Evolutionary conservation across 2,329 filamentous ascomycete genomes (phyloP).

Genomic region (Colletotrichum gloeosporioides): DNA sequence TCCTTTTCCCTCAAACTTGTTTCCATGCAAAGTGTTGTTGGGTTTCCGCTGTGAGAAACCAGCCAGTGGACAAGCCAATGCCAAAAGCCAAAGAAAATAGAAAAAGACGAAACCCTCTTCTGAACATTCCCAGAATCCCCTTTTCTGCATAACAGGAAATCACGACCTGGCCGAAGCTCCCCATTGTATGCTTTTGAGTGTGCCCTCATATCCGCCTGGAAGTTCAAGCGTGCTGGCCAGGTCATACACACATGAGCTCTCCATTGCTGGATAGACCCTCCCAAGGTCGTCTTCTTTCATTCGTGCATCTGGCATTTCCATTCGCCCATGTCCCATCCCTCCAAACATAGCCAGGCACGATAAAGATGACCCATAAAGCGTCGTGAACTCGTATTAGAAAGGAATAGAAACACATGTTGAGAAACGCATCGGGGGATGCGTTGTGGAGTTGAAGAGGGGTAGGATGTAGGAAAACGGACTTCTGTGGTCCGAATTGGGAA

Average conservation of each 20-base stretch:
- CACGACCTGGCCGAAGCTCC: constrained; percentile 16
- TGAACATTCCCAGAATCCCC: constrained; percentile 15
- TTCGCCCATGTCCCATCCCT: not conserved
- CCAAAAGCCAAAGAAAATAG: not conserved
- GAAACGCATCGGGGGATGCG: constrained; percentile 6
- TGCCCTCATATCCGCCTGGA: not conserved
- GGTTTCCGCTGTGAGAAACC: not conserved
- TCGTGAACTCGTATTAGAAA: constrained; percentile 24
- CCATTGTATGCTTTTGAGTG: constrained; percentile 16
- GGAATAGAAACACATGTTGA: constrained; percentile 13
- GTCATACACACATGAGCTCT: constrained; percentile 2
- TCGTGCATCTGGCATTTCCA: constrained; percentile 3
- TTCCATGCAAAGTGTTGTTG: not conserved
- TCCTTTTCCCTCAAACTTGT: not conserved
- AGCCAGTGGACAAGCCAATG: constrained; percentile 7
- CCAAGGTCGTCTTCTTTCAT: constrained; percentile 9
- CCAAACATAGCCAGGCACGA: constrained; percentile 8
- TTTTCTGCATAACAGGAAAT: constrained; percentile 9
- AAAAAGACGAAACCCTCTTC: constrained; percentile 16
- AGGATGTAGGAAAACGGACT: constrained; percentile 35
- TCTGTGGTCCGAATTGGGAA: constrained; percentile 28
- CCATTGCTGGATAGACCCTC: constrained; percentile 11
- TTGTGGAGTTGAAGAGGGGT: constrained; percentile 21
- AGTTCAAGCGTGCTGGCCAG: not conserved
- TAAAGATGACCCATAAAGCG: constrained; percentile 16